These are phyloP conservation scores for Chloranthus sessilifolius DNA, from an alignment of 164 flowering plant genomes.

Conservation along the genomic window DNA sequence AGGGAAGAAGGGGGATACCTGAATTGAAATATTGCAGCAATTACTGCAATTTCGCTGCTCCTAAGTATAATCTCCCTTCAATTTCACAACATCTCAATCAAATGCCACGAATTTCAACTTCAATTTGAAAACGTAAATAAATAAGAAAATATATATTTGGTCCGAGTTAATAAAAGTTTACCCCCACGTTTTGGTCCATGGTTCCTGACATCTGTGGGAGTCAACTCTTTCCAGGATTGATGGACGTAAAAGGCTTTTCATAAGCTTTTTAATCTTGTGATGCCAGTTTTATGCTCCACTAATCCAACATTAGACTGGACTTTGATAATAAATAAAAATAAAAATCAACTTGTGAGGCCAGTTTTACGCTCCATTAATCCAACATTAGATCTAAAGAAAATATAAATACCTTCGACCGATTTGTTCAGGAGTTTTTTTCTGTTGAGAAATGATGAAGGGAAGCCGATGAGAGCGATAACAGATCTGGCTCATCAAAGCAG, in stretches of 20 bases:
- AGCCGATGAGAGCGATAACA: not conserved
- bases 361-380: not conserved
- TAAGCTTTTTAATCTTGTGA: not conserved
- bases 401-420: conserved; percentile 6
- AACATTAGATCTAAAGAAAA: not conserved
- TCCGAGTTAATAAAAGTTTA: not conserved
- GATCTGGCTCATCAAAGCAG: not conserved
- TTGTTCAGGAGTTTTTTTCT: conserved; percentile 3
- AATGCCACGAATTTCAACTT: too few species aligned
- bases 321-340: too few species aligned
- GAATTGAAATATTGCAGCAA: conserved; percentile 74
- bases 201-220: too few species aligned
- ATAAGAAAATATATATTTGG: not conserved
- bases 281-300: not conserved
- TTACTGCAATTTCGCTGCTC: conserved; percentile 69
- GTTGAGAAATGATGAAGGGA: conserved; percentile 1
- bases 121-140: not conserved
- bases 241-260: not conserved
- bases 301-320: not conserved
- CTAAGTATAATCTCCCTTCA: conserved; percentile 66
- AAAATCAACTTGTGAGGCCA: too few species aligned
- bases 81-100: not conserved
- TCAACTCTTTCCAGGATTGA: too few species aligned
- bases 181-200: not conserved
- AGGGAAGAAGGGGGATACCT: conserved; percentile 30